phyloP scores from a whole-genome alignment of 257 asterid species.

The Marsdenia floribunda region DNA sequence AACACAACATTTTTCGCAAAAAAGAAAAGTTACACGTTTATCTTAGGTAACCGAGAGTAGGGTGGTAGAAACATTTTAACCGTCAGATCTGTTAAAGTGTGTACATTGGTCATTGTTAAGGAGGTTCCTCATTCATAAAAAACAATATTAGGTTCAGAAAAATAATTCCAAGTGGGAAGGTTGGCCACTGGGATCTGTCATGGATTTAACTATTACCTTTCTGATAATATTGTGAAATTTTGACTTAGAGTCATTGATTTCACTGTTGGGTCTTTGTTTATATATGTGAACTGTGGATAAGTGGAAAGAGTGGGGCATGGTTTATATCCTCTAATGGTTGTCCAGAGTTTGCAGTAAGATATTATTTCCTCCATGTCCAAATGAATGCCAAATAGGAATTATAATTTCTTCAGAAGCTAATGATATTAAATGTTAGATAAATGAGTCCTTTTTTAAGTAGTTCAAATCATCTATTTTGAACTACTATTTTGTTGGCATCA shows the following conservation, averaged over 20 bases:
- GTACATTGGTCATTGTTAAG: neutral
- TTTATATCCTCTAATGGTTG: neutral
- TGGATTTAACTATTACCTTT: neutral
- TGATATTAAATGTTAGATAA: too few species aligned
- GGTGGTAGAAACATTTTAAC: neutral
- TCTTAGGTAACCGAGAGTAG: neutral
- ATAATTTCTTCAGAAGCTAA: neutral
- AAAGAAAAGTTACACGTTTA: neutral
- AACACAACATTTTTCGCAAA: too few species aligned
- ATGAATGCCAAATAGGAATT: neutral
- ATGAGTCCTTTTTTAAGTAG: too few species aligned
- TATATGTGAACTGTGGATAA: neutral
- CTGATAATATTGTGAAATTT: neutral
- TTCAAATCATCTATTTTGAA: too few species aligned
- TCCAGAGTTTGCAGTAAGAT: neutral
- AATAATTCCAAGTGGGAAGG: neutral
- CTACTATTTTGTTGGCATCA: too few species aligned
- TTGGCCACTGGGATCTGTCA: neutral
- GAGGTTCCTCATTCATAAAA: neutral
- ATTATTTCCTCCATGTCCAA: neutral
- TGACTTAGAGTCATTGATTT: neutral
- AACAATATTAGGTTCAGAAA: neutral
- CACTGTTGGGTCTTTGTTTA: neutral
- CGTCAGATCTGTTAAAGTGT: neutral
- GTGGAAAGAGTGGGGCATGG: neutral